Base-by-base conservation (phyloP, 2,329 filamentous ascomycete genomes). In the Cladosporium oxysporum region DNA sequence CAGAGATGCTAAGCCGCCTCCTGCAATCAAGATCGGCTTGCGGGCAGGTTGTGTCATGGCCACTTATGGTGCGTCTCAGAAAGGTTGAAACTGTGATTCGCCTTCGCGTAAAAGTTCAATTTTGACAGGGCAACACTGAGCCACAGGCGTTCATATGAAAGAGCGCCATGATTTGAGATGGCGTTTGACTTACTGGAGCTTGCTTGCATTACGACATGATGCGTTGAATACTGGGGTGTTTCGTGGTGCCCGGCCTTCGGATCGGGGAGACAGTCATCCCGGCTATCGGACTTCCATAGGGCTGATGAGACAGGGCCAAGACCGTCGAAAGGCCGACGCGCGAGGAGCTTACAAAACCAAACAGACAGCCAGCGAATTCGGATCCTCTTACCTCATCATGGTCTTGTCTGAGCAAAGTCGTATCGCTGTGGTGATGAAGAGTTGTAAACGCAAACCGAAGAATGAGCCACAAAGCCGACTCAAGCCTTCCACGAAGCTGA, bases 21-120 rank as follows among this genome's bases (percentile, higher is more conserved):
- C 79, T 5, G 77, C 75, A 31, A 81, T 81, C 59, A 81, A 74
- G 47, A 81, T 77, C 16, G 79, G 79, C 68, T 79, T 83, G 7
- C 66, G 66, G 14, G 62, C 33, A 21, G 65, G 41, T 16, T 59
- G 60, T 18, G 66, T 28, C 66, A 68, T 69, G 35, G 58, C 29
- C 12, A 10, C 16, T 29, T 52, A 18, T 52, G 41, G 10, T 21
- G 8, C n/a, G 14, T 52, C 8, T 10, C 14, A 8, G 23, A 4
- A 3, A 26, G 16, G 23, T 8, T 7, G 18, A 53, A 12, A n/a
- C n/a, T 53, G 16, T 11, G 2, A 21, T n/a, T 53, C 12, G 26
- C 47, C 2, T 50, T 50, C 5, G 26, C 18, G 47, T 23, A 5
- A 28, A n/a, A 5, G 4, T 4, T 50, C 18, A 14, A 11, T 16